Evolutionary conservation across 257 asterid species (phyloP), one percentile per base, ranked within the genome.

Genomic region (Salvia miltiorrhiza): DNA sequence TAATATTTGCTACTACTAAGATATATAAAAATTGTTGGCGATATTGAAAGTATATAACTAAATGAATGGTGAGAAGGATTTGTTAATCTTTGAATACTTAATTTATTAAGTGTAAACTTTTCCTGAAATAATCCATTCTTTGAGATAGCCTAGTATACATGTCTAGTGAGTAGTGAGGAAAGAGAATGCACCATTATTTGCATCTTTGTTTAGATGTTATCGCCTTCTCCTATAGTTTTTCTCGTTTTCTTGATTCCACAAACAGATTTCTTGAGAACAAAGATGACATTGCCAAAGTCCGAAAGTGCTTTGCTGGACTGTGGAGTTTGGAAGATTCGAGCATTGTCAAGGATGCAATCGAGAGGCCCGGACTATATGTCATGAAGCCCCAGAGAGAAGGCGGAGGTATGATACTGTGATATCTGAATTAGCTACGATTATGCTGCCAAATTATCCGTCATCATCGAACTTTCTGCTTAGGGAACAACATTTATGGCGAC

Each of bases 321-420:
- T 93, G 99, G 99, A 86, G 96, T 78, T 79, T 93, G 70, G 96
- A 90, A 59, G 95, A 90, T 72, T 60, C 80, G 2, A 68, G 66
- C 67, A 81, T 84, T 14, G 81, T 87, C 47, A 83, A 82, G 78
- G 96, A 86, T 78, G 99, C 99, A 48, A 88, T 86, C 17, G 86
- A 87, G 80, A 85, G 82, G 71, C 96, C 97, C 11, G 94, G 76
- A 70, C 72, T 77, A 41, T 93, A 88, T 70, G 97, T 93, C 76
- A 93, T 93, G 99, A 93, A 90, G 77, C 99, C 99, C 57, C 99
- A 90, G 73, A 84, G 99, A 83, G 98, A 93, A 86, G 99, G 99
- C 78, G 99, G 99, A 88, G 99, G 99, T 93, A 71, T 70, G 58
- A 63, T 47, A 37, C 75, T 93, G 69, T 70, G 58, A 63, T 47